Percentiles rank a stretch among this genome's conserved stretches.
Conservation (phyloP, 306 rosid species). For the Quercus wislizeni region DNA sequence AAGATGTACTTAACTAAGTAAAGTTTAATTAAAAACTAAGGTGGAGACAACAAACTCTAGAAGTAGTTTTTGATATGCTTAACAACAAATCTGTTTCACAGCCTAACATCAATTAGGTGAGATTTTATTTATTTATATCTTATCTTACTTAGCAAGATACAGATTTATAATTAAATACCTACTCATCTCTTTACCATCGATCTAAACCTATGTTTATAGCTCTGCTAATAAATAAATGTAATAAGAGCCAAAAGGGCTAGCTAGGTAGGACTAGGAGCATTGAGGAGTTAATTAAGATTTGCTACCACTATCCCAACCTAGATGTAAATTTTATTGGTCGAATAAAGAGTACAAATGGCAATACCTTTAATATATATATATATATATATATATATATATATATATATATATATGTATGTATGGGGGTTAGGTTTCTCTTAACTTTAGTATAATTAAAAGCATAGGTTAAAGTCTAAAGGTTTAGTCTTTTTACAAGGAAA, state of each 20-base stretch:
- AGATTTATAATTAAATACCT: not conserved
- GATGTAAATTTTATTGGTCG: not conserved
- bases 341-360: not conserved
- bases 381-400: not conserved
- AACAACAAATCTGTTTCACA: too few relatives aligned
- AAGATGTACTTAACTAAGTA: too few relatives aligned
- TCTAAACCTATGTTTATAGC: too few relatives aligned
- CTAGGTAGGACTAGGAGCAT: not conserved
- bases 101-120: too few relatives aligned
- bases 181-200: too few relatives aligned
- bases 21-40: too few relatives aligned
- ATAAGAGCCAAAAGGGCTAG: not conserved
- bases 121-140: not conserved
- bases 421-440: conserved; percentile 17
- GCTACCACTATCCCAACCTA: not conserved
- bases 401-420: too few relatives aligned
- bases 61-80: too few relatives aligned
- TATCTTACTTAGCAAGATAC: not conserved
- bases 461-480: conserved; percentile 24
- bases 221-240: too few relatives aligned
- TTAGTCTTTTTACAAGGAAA: conserved; percentile 31
- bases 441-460: conserved; percentile 16
- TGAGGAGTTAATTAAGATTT: not conserved
- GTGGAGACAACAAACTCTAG: too few relatives aligned
- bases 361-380: conserved; percentile 1